Base-by-base conservation (phyloP, 306 rosid genomes). In the Casuarina equisetifolia region DNA sequence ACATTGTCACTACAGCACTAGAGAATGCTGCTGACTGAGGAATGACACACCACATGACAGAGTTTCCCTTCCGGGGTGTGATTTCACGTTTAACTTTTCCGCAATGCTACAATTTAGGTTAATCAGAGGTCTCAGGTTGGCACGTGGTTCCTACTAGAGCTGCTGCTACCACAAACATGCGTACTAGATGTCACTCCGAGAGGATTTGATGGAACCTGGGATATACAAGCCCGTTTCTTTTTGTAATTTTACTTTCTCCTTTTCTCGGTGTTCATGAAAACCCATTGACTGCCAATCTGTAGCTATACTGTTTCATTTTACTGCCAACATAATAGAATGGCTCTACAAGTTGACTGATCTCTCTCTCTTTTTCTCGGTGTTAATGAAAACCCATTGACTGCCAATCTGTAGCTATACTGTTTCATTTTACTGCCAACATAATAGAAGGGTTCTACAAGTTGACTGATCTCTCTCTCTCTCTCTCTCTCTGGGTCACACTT, bases 1-100 rank as follows among this genome's bases (percentile, higher is more conserved):
- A 16, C 50, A 16, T 67, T 38, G 81, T 69, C 74, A 80, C 73
- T 52, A 74, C 78, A 40, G 44, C 84, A 42, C 32, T 62, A 3
- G 61, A 67, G 82, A 74, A 68, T 67, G 70, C 46, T 63, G 79
- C 51, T 74, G 79, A 57, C 38, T 16, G 11, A 64, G 64, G 20
- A 82, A 49, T 50, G 50, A 45, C 45, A 36, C 9, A 44, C 64
- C 45, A 71, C 35, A 69, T 42, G 8, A 69, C 8, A 20, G 38
- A 10, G 53, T 72, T 51, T 72, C 49, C 55, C 9, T 54, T 36
- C 13, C 3, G 64, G 15, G 8, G 25, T 25, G 25, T 9, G 64
- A 58, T 58, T n/a, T 54, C 32, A 54, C 9, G 2, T n/a, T 2
- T 16, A 15, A 16, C 25, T 54, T 19, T 39, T 40, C n/a, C 19